Evolutionary conservation across 2,329 filamentous ascomycete genomes (phyloP).

Genomic region (Zelopaecilomyces penicillatus): DNA sequence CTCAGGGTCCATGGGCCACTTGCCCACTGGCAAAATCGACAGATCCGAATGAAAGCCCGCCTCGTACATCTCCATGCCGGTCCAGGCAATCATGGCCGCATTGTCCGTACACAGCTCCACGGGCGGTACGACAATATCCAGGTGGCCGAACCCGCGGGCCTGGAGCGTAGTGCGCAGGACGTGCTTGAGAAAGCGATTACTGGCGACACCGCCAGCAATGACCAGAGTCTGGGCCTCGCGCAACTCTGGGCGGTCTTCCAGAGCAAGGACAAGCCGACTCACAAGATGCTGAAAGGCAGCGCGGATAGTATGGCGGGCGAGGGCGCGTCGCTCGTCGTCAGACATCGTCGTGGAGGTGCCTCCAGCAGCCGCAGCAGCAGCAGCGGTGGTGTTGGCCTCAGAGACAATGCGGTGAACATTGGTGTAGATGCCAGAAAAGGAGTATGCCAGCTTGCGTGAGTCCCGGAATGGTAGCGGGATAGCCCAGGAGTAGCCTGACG

Average conservation of each 20-base stretch:
- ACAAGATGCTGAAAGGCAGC: constrained; percentile 82
- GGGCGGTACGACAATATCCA: constrained; percentile 68
- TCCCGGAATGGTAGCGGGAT: constrained; percentile 58
- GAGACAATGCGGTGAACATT: constrained; percentile 36
- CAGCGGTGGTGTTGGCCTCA: constrained; percentile 16
- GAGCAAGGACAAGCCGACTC: constrained; percentile 61
- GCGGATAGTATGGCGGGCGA: constrained; percentile 69
- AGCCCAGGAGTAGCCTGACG: constrained; percentile 47
- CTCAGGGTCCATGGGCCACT: constrained; percentile 66
- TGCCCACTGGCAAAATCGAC: constrained; percentile 50
- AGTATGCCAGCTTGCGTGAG: constrained; percentile 53
- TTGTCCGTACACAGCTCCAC: constrained; percentile 80
- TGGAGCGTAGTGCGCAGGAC: constrained; percentile 52
- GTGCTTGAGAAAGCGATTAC: constrained; percentile 69
- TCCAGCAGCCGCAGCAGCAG: constrained; percentile 3
- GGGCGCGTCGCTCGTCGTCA: constrained; percentile 52
- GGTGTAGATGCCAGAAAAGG: constrained; percentile 62
- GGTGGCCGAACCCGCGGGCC: constrained; percentile 52
- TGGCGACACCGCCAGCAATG: constrained; percentile 83
- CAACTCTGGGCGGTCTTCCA: constrained; percentile 32
- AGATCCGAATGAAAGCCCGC: constrained; percentile 61
- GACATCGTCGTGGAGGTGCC: constrained; percentile 27
- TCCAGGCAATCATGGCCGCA: constrained; percentile 95
- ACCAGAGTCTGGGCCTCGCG: constrained; percentile 56
- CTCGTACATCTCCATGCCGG: constrained; percentile 85